Conservation (phyloP, 306 rosid species). For the Casuarina glauca region DNA sequence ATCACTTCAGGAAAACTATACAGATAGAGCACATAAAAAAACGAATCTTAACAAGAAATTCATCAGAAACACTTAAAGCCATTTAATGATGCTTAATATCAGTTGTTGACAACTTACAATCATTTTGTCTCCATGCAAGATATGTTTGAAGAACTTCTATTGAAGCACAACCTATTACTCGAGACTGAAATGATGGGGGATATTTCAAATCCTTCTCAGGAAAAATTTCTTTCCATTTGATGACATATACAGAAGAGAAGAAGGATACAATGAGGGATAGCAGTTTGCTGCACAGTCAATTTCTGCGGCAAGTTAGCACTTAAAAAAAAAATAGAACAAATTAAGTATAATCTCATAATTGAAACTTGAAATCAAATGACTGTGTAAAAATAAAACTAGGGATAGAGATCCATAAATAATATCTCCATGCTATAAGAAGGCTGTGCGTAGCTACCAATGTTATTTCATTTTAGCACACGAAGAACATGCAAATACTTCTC, state of each 20-base stretch:
- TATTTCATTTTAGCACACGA: conserved; percentile 1
- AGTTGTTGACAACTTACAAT: conserved; percentile 40
- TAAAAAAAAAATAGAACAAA: not conserved
- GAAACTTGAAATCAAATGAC: not conserved
- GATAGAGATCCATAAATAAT: not conserved
- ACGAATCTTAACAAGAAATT: not conserved
- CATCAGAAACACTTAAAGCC: not conserved
- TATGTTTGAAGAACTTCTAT: conserved; percentile 69
- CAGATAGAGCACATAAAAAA: not conserved
- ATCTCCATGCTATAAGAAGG: not conserved
- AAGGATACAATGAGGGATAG: conserved; percentile 64
- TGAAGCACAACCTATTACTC: conserved; percentile 58
- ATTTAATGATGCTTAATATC: not conserved
- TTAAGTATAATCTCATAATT: not conserved
- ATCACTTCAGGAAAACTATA: conserved; percentile 5
- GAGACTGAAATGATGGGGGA: conserved; percentile 67
- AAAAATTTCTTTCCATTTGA: conserved; percentile 65
- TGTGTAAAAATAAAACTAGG: not conserved
- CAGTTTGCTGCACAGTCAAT: conserved; percentile 56
- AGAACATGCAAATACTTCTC: not conserved
- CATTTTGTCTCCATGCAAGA: conserved; percentile 80
- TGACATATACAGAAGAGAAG: conserved; percentile 60
- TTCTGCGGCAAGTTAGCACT: conserved; percentile 9
- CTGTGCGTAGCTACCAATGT: not conserved
- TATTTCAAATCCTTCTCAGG: conserved; percentile 48